phyloP scores from a whole-genome alignment of 805 yeast genomes.

The Saccharomycopsis sp. region DNA sequence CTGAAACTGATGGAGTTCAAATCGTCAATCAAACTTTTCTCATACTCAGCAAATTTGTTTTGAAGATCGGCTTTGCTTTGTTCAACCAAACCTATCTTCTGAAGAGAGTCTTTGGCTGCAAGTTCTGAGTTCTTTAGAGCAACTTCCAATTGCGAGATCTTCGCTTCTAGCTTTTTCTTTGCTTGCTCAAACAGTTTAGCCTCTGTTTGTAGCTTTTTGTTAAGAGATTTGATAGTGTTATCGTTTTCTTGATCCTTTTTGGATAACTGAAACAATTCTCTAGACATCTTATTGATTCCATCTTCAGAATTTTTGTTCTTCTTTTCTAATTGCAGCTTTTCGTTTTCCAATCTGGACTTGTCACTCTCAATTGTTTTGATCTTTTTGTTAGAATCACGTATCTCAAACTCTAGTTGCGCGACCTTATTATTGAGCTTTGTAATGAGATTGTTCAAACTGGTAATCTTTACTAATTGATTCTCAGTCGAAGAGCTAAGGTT shows the following conservation, averaged over 20 bases:
- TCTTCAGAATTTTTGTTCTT: conserved; percentile 66
- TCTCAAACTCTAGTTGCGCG: conserved; percentile 14
- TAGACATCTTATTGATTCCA: conserved; percentile 85
- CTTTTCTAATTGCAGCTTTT: conserved; percentile 24
- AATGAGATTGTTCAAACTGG: conserved; percentile 7
- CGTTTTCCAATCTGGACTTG: conserved; percentile 24
- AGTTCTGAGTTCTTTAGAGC: conserved; percentile 21
- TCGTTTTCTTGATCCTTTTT: conserved; percentile 51
- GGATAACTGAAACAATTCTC: conserved; percentile 66
- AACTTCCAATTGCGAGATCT: conserved; percentile 23
- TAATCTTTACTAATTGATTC: conserved; percentile 4
- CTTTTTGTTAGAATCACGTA: conserved; percentile 14
- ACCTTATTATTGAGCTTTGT: conserved; percentile 16
- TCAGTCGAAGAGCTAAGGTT: conserved; percentile 3
- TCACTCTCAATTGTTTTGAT: conserved; percentile 22
- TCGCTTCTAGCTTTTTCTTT: conserved; percentile 22
- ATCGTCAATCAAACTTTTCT: conserved; percentile 19
- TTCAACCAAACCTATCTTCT: conserved; percentile 24
- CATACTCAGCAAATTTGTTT: conserved; percentile 19
- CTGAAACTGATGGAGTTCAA: conserved; percentile 20
- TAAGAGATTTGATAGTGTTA: conserved; percentile 34
- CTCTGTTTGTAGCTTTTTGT: conserved; percentile 34
- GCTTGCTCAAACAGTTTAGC: conserved; percentile 33
- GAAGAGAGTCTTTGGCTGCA: conserved; percentile 17
- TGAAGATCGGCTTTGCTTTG: conserved; percentile 24